These are phyloP conservation scores for Phyllachora maydis DNA, from an alignment of 2,329 filamentous ascomycete species.

Conservation along the genomic window DNA sequence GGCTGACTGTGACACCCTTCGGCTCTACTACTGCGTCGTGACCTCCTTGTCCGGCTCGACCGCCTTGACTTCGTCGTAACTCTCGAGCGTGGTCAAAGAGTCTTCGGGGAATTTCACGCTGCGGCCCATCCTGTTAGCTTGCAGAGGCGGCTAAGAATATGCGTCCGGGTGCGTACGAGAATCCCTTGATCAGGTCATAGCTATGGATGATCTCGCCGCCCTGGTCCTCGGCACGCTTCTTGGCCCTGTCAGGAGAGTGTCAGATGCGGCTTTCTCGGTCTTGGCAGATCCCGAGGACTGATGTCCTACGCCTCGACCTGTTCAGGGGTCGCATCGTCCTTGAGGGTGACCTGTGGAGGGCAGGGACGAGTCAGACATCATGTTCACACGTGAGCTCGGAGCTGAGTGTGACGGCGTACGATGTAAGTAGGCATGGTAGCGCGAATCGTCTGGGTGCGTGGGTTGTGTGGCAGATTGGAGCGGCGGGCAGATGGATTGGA, in stretches of 20 bases:
- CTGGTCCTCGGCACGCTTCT: conserved; percentile 51
- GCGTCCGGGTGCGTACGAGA: conserved; percentile 57
- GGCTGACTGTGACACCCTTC: too few relatives aligned
- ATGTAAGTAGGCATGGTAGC: conserved; percentile 34
- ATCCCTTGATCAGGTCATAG: conserved; percentile 77
- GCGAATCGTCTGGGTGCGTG: too few relatives aligned
- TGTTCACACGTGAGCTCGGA: neutral
- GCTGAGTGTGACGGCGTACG: conserved; percentile 18
- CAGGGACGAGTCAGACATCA: neutral
- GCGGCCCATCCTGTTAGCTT: conserved; percentile 1
- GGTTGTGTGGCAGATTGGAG: too few relatives aligned
- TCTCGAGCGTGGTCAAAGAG: conserved; percentile 41
- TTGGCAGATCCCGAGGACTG: neutral
- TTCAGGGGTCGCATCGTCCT: conserved; percentile 42
- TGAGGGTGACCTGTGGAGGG: conserved; percentile 52
- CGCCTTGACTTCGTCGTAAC: conserved; percentile 47
- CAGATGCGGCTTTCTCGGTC: conserved; percentile 2
- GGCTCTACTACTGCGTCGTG: conserved; percentile 45
- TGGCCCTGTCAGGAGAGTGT: conserved; percentile 32
- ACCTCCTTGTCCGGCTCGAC: conserved; percentile 60
- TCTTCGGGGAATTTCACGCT: conserved; percentile 59
- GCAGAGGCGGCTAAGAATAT: too few relatives aligned
- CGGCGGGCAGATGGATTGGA: too few relatives aligned
- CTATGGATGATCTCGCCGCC: conserved; percentile 73
- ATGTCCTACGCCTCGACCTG: conserved; percentile 45